phyloP scores from a whole-genome alignment of 164 flowering plant genomes.

The Vitis cinerea region DNA sequence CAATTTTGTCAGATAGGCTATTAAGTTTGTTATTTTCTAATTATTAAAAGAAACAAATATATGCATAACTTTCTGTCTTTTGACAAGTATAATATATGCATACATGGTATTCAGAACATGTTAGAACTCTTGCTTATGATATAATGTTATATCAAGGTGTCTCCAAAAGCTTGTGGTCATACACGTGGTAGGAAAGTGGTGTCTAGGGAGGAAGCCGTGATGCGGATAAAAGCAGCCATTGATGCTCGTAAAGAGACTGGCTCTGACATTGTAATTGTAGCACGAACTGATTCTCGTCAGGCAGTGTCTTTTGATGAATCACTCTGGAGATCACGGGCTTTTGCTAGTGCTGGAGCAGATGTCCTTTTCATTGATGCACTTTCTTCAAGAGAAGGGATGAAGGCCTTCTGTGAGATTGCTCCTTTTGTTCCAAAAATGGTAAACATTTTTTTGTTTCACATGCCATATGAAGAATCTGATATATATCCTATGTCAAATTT shows the following conservation, averaged over 20 bases:
- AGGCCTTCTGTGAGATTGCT: slow-evolving; percentile 62
- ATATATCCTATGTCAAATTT: no score
- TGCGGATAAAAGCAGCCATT: slow-evolving; percentile 87
- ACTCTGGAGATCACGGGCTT: slow-evolving; percentile 78
- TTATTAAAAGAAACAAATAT: no score
- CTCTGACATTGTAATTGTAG: slow-evolving; percentile 85
- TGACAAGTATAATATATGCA: no score
- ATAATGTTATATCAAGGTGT: slow-evolving; percentile 43
- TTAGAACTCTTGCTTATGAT: slow-evolving; percentile 9
- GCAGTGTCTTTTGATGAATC: slow-evolving; percentile 85
- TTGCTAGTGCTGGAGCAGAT: slow-evolving; percentile 96
- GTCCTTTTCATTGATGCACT: slow-evolving; percentile 95
- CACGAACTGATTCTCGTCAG: slow-evolving; percentile 93
- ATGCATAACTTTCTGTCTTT: no score
- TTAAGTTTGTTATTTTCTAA: no score
- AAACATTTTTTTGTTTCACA: slow-evolving; percentile 5
- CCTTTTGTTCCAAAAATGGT: slow-evolving; percentile 92
- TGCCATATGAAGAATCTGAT: no score
- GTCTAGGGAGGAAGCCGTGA: slow-evolving; percentile 88
- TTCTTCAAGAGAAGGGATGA: slow-evolving; percentile 92
- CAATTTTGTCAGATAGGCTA: no score
- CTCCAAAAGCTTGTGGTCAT: slow-evolving; percentile 99
- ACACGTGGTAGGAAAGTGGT: slow-evolving; percentile 89
- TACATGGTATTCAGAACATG: background rate
- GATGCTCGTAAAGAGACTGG: slow-evolving; percentile 90